phyloP scores from a whole-genome alignment of 768 basidiomycete genomes.

The Cystofilobasidium capitatum region DNA sequence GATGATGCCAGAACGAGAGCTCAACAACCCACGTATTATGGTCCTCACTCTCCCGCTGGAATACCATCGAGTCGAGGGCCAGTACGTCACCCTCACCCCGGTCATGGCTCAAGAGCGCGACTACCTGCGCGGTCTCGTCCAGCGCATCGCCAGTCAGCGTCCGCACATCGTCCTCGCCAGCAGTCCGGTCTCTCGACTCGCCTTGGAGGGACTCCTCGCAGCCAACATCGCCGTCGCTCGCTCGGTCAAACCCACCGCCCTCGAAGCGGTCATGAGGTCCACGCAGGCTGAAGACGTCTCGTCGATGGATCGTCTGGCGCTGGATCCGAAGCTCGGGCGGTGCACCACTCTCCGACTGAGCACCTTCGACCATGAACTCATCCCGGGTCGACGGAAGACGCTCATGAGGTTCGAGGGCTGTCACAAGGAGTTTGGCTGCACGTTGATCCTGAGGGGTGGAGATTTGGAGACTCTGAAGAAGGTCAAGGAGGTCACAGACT shows the following conservation, averaged over 20 bases:
- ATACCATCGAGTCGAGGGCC: constrained; percentile 67
- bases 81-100: constrained; percentile 86
- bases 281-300: constrained; percentile 91
- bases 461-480: constrained; percentile 67
- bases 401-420: constrained; percentile 98
- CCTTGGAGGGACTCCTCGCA: constrained; percentile 72
- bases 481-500: constrained; percentile 85
- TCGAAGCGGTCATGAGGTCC: constrained; percentile 81
- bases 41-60: constrained; percentile 86
- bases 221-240: constrained; percentile 84
- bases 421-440: constrained; percentile 83
- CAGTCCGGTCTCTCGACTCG: constrained; percentile 79
- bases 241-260: constrained; percentile 75
- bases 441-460: constrained; percentile 80
- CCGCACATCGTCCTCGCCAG: constrained; percentile 90
- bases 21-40: constrained; percentile 80
- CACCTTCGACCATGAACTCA: constrained; percentile 86
- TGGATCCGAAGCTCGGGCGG: constrained; percentile 81
- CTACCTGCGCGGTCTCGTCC: constrained; percentile 76
- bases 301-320: constrained; percentile 83
- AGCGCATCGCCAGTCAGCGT: constrained; percentile 76
- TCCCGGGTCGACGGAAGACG: constrained; percentile 88
- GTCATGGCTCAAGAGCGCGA: constrained; percentile 87
- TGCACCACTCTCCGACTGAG: constrained; percentile 77
- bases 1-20: constrained; percentile 52